Evolutionary conservation across 305 asterid species (phyloP).

Genomic region (Nicotiana rustica): DNA sequence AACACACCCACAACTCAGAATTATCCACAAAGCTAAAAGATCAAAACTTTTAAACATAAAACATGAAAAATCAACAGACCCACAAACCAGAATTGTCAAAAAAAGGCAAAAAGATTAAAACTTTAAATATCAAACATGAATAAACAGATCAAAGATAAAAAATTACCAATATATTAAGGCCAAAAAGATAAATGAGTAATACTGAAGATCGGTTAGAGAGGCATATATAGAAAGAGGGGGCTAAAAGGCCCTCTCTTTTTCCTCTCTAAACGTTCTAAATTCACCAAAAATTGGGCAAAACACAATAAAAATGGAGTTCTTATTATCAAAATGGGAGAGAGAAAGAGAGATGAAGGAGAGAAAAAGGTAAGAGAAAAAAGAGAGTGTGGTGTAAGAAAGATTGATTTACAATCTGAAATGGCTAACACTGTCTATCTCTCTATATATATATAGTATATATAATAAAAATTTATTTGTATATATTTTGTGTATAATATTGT

Average conservation of each 20-base stretch:
- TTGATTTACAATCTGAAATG: slow-evolving; percentile 32
- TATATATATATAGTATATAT: neutral
- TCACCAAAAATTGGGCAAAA: neutral
- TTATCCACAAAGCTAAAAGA: neutral
- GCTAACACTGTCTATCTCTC: neutral
- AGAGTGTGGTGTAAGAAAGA: slow-evolving; percentile 36
- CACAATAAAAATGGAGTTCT: slow-evolving; percentile 26
- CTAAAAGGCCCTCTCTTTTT: slow-evolving; percentile 34
- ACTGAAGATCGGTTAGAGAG: slow-evolving; percentile 35
- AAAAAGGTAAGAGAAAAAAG: slow-evolving; percentile 31
- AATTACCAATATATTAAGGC: slow-evolving; percentile 28
- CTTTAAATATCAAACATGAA: slow-evolving; percentile 18
- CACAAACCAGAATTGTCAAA: neutral
- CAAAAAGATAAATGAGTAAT: slow-evolving; percentile 22
- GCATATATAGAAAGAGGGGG: slow-evolving; percentile 36
- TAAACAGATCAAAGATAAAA: slow-evolving; percentile 10
- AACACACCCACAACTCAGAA: neutral
- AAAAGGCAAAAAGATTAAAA: neutral
- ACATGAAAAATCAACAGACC: neutral
- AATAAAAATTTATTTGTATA: neutral
- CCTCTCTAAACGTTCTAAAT: slow-evolving; percentile 29
- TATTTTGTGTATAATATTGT: neutral
- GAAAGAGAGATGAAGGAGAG: slow-evolving; percentile 30
- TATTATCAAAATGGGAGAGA: neutral
- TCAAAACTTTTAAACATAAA: neutral